Conservation (phyloP, 2,329 filamentous ascomycete species). For the Penicillium paneum region DNA sequence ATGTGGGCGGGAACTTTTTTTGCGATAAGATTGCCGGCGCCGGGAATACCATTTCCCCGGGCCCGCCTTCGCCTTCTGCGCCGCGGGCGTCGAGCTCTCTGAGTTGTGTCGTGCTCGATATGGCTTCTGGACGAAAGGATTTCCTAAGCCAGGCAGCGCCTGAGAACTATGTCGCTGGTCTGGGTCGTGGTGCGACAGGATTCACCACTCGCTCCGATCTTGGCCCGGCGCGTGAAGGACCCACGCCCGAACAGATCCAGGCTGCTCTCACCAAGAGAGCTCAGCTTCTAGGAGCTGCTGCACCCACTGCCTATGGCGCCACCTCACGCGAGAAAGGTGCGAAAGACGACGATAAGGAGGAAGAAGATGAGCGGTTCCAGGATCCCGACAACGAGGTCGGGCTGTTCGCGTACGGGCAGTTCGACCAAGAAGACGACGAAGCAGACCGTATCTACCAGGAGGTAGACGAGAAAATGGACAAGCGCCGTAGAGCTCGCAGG, state of each 20-base stretch:
- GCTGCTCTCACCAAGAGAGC: conserved; percentile 94
- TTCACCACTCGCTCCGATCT: conserved; percentile 97
- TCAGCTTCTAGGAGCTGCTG: conserved; percentile 70
- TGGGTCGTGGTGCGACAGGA: conserved; percentile 94
- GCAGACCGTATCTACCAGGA: conserved; percentile 93
- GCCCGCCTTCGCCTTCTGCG: conserved; percentile 8
- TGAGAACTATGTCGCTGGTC: conserved; percentile 89
- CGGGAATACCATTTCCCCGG: conserved; percentile 22
- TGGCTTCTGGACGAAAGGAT: conserved; percentile 67
- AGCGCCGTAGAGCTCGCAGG: conserved; percentile 79
- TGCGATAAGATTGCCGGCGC: conserved; percentile 28
- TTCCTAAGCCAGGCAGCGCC: conserved; percentile 84
- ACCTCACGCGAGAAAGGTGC: conserved; percentile 61
- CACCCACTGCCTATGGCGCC: conserved; percentile 70
- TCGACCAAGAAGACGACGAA: conserved; percentile 96
- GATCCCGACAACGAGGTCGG: conserved; percentile 97
- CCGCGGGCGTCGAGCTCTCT: conserved; percentile 1
- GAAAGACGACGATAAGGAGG: conserved; percentile 64
- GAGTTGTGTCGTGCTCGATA: conserved; percentile 32
- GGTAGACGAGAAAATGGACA: conserved; percentile 96
- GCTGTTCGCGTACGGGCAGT: conserved; percentile 89
- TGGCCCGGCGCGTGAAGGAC: conserved; percentile 89
- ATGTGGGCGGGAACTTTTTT: conserved; percentile 27
- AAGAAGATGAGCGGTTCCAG: conserved; percentile 79
- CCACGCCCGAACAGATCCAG: conserved; percentile 97